Base-by-base conservation (phyloP, 2,329 filamentous ascomycete genomes). In the Thelonectria blattea region DNA sequence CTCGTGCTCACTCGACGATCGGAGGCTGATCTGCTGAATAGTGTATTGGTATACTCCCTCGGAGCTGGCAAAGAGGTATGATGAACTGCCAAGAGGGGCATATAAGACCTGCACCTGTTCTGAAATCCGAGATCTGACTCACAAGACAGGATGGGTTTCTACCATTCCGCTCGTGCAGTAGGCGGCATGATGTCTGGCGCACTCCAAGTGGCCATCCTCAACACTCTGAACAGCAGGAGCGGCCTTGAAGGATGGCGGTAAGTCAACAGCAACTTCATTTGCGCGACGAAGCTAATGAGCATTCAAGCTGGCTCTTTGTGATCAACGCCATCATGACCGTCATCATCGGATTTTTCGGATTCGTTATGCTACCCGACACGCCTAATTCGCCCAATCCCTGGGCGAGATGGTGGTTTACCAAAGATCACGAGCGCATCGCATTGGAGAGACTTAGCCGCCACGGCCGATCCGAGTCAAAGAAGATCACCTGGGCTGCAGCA, bases 151-250 rank as follows among this genome's bases (percentile, higher is more conserved):
- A 73, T 77, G 14, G 78, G 79, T 15, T 73, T 80, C 27, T 76
- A 81, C 47, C 78, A 78, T 14, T 75, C 76, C 68, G 80, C 66
- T 68, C 79, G 63, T 70, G 76, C 56, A 9, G 71, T 75, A 0
- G 78, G 77, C 0, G 72, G 74, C 5, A 80, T 80, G 75, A 79
- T 80, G 56, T 78, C 75, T 0, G 78, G 78, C 1, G 79, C 79
- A 46, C 69, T 81, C 11, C 78, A 80, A 61, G 76, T 78, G 1
- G 78, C 73, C 1, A 73, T 81, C 1, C 75, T 79, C 32, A 71
- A 67, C 17, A 75, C 75, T 4, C 71, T 81, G 47, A 69, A 80
- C 32, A 76, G 77, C 1, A 67, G 57, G 2, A 61, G 70, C 5
- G 78, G 77, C 0, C 71, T 79, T 11, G 66, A 73, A 1, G 80